Evolutionary conservation across 768 basidiomycete genomes (phyloP).

Genomic region (Pulveroboletus frians): DNA sequence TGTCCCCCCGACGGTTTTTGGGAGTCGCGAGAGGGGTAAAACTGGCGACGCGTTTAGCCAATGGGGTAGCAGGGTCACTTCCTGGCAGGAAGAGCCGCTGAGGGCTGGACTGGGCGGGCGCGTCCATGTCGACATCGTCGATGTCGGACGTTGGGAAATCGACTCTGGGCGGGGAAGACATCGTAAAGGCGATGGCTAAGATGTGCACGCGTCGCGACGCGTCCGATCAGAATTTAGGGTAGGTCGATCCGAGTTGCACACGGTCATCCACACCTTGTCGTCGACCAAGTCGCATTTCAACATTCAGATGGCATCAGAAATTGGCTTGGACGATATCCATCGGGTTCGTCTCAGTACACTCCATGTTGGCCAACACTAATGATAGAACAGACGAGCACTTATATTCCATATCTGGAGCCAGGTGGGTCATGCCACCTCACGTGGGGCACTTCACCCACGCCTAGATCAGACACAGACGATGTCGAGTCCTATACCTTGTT

Average conservation of each 20-base stretch:
- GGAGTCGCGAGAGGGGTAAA: constrained; percentile 39
- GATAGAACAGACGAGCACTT: constrained; percentile 23
- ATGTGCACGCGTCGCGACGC: constrained; percentile 49
- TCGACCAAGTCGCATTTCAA: not conserved
- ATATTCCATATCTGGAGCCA: constrained; percentile 24
- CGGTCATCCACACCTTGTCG: not conserved
- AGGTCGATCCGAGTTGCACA: constrained; percentile 19
- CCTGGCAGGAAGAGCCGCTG: constrained; percentile 29
- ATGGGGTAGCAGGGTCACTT: constrained; percentile 38
- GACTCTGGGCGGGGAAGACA: constrained; percentile 62
- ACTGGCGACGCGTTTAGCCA: constrained; percentile 36
- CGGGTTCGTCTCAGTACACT: constrained; percentile 19
- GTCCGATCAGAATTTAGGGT: constrained; percentile 47
- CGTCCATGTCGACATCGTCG: constrained; percentile 54
- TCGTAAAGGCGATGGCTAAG: constrained; percentile 19
- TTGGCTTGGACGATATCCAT: constrained; percentile 20
- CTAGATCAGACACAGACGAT: constrained; percentile 12
- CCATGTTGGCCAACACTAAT: constrained; percentile 2
- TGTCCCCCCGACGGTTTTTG: constrained; percentile 33
- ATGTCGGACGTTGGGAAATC: constrained; percentile 60
- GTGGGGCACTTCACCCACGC: not conserved
- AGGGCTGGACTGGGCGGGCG: constrained; percentile 17
- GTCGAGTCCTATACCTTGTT: constrained; percentile 24
- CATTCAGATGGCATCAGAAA: constrained; percentile 12
- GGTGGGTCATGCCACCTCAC: constrained; percentile 13